Percentiles rank a stretch among this genome's conserved stretches.
phyloP scores from a whole-genome alignment of 768 basidiomycete species.

The Collybia nuda region DNA sequence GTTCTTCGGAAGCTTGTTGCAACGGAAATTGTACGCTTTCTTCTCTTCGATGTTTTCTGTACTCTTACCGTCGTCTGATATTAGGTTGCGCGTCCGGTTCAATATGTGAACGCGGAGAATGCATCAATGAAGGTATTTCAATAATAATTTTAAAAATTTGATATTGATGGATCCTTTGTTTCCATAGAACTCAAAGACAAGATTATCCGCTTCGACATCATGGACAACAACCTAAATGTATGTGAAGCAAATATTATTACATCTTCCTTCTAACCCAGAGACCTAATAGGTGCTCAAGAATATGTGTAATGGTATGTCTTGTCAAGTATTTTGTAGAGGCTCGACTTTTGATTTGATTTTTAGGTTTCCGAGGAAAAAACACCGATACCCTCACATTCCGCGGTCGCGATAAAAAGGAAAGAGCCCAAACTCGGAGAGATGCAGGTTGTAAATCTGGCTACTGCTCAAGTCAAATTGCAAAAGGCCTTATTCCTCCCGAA shows the following conservation, averaged over 20 bases:
- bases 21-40: too few relatives aligned
- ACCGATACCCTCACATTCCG: slow-evolving; percentile 5
- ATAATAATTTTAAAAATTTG: not conserved
- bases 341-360: not conserved
- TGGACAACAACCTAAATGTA: too few relatives aligned
- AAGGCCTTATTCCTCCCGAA: not conserved
- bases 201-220: too few relatives aligned
- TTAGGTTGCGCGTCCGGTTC: slow-evolving; percentile 3
- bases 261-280: not conserved
- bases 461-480: not conserved
- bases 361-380: slow-evolving; percentile 7
- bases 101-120: slow-evolving; percentile 7
- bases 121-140: not conserved
- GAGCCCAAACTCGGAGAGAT: not conserved
- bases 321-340: not conserved
- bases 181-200: not conserved
- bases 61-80: not conserved
- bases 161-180: not conserved
- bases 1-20: too few relatives aligned
- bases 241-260: too few relatives aligned
- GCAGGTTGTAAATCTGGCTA: slow-evolving; percentile 3
- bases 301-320: too few relatives aligned
- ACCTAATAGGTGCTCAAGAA: too few relatives aligned
- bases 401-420: not conserved
- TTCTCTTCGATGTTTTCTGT: too few relatives aligned